Evolutionary conservation across 352 stramenopile genomes (phyloP).

Genomic region (Globisporangium okanoganense): DNA sequence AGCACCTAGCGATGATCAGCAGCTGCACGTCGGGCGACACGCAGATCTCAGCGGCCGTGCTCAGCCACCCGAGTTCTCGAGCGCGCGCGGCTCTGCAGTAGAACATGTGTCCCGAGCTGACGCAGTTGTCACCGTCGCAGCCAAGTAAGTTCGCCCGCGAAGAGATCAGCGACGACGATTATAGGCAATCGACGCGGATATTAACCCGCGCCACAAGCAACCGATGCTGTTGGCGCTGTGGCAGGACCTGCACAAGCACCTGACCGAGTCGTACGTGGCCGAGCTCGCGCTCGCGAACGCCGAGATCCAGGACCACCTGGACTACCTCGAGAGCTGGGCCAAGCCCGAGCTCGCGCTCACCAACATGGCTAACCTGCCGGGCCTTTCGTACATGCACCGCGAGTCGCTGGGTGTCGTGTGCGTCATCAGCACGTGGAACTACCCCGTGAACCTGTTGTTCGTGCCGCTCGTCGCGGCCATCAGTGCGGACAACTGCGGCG

Average conservation of each 20-base stretch:
- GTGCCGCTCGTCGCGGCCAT: constrained; percentile 76
- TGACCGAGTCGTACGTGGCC: constrained; percentile 50
- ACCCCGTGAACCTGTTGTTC: constrained; percentile 79
- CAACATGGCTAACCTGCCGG: constrained; percentile 54
- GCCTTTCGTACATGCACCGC: constrained; percentile 52
- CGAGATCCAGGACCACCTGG: constrained; percentile 77
- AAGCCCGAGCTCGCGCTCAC: constrained; percentile 44
- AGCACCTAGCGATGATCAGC: constrained; percentile 72
- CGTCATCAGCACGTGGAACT: constrained; percentile 93
- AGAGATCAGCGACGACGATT: constrained; percentile 30
- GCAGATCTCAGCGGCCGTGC: constrained; percentile 45
- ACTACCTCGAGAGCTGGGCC: constrained; percentile 69
- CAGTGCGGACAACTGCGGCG: constrained; percentile 90
- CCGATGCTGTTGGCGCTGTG: constrained; percentile 27
- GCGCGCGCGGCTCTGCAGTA: constrained; percentile 53
- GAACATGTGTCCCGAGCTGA: constrained; percentile 66
- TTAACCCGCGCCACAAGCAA: constrained; percentile 17
- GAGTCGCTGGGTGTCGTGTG: constrained; percentile 85
- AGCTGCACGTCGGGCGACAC: constrained; percentile 55
- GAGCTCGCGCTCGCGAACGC: constrained; percentile 47
- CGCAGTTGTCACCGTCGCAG: neutral
- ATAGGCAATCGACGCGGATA: constrained; percentile 28
- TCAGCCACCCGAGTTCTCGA: constrained; percentile 63
- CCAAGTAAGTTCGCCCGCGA: neutral
- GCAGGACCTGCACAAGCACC: constrained; percentile 72